Evolutionary conservation across 1,139 yeast genomes (phyloP).

Genomic region (Nakaseomyces uthaithaninus): DNA sequence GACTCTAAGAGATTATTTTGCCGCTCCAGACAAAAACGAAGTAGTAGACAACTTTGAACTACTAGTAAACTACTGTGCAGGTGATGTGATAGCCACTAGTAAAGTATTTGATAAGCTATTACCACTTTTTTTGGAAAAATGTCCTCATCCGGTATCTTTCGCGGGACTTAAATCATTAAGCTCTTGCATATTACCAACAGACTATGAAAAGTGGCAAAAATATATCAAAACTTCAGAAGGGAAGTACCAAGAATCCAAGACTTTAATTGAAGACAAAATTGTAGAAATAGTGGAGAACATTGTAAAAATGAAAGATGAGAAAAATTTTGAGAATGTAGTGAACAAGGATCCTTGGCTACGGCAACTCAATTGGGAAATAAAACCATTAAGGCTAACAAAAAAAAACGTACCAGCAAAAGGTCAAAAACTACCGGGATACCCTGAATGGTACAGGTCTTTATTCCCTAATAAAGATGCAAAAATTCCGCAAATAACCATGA

Average conservation of each 20-base stretch:
- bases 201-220: conserved; percentile 55
- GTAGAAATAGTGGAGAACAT: conserved; percentile 53
- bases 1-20: conserved; percentile 55
- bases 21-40: conserved; percentile 44
- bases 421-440: conserved; percentile 82
- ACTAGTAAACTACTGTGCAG: conserved; percentile 74
- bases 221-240: conserved; percentile 65
- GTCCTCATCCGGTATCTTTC: conserved; percentile 94
- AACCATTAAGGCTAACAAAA: conserved; percentile 55
- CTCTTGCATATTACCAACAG: conserved; percentile 73
- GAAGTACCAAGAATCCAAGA: conserved; percentile 52
- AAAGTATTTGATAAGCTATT: conserved; percentile 58
- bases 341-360: conserved; percentile 74
- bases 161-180: conserved; percentile 77
- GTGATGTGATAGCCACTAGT: conserved; percentile 72
- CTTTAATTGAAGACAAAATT: conserved; percentile 51
- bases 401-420: conserved; percentile 68
- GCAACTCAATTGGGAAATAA: conserved; percentile 81
- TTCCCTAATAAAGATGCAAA: conserved; percentile 41
- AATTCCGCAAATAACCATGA: conserved; percentile 53
- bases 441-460: conserved; percentile 85
- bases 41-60: conserved; percentile 51
- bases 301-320: conserved; percentile 35
- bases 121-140: conserved; percentile 56
- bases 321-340: conserved; percentile 23